Base-by-base conservation (phyloP, 2,329 filamentous ascomycete genomes). In the Claviceps arundinis region DNA sequence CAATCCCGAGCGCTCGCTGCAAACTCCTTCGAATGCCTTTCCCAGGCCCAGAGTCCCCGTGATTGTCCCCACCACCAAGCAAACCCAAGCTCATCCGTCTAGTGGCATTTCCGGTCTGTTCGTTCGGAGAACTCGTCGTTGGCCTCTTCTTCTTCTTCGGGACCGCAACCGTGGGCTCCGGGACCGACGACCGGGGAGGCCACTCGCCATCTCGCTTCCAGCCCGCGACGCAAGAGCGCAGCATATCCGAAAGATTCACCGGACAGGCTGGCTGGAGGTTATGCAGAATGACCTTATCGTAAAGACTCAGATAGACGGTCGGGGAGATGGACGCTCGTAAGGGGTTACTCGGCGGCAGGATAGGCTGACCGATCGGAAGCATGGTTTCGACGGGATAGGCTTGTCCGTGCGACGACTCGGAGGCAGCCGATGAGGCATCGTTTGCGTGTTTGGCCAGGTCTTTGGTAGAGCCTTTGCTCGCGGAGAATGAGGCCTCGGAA, bases 141-240 rank as follows among this genome's bases (percentile, higher is more conserved):
- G 30, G n/a, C 61, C 65, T 64, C 56, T 68, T 73, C 63, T 66
- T 73, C 58, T 68, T 73, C 41, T 68, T 67, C 11, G 66, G 61
- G 11, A 66, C 61, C 3, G 65, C 67, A 4, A 69, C 61, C 11
- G 58, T 38, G 58, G 66, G 55, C 61, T 67, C 51, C 58, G 69
- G 52, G 70, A 56, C 74, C 65, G 61, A 78, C 72, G 46, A 73
- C 59, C 47, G 75, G 61, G 17, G 88, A 4, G 91, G 90, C 91
- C 91, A 97, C 66, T 95, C 88, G 16, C 89, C 90, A 60, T 93
- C 88, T 42, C 87, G 78, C 67, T 94, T 95, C 91, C 91, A 96
- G 44, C 91, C 91, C 30, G 85, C 77, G 1, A 97, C 89, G 57
- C 91, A 86, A 13, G 87, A 81, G 9, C 81, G 78, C 22, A 87